Conservation (phyloP, 2,329 filamentous ascomycete species). For the Aaosphaeria pasadenensis region DNA sequence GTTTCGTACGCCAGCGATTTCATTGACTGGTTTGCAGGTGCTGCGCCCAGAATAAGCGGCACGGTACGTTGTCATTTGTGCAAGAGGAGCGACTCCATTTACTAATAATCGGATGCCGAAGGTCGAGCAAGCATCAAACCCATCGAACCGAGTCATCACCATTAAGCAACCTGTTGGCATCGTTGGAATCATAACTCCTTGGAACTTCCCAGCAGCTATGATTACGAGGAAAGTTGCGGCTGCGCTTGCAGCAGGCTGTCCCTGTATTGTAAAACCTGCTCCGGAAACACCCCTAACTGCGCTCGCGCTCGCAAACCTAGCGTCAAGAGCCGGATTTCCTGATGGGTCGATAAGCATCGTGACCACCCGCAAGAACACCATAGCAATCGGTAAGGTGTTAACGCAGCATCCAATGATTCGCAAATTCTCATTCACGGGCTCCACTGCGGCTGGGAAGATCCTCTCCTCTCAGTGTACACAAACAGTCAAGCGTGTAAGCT, state of each 20-base stretch:
- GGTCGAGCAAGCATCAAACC: too few relatives aligned
- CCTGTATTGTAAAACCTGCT: constrained; percentile 59
- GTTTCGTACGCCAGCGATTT: too few relatives aligned
- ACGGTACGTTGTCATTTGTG: too few relatives aligned
- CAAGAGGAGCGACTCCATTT: too few relatives aligned
- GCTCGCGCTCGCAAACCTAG: constrained; percentile 36
- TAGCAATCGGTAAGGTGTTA: background rate
- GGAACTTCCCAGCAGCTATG: constrained; percentile 71
- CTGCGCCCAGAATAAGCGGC: too few relatives aligned
- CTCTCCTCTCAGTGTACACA: background rate
- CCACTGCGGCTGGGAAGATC: background rate
- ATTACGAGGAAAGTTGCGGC: constrained; percentile 65
- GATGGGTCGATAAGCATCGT: constrained; percentile 55
- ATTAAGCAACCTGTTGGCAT: constrained; percentile 61
- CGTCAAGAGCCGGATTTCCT: constrained; percentile 45
- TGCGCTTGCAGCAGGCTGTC: constrained; percentile 68
- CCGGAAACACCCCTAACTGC: constrained; percentile 40
- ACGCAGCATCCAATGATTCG: background rate
- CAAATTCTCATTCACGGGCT: background rate
- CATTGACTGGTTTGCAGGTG: too few relatives aligned
- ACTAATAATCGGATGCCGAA: too few relatives aligned
- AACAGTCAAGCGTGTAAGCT: background rate
- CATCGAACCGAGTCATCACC: background rate
- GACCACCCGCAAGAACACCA: background rate
- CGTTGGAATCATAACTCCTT: constrained; percentile 65